Percentiles rank a stretch among this genome's conserved stretches.
phyloP scores from a whole-genome alignment of 768 basidiomycete species.

The Suillus fuscotomentosus region DNA sequence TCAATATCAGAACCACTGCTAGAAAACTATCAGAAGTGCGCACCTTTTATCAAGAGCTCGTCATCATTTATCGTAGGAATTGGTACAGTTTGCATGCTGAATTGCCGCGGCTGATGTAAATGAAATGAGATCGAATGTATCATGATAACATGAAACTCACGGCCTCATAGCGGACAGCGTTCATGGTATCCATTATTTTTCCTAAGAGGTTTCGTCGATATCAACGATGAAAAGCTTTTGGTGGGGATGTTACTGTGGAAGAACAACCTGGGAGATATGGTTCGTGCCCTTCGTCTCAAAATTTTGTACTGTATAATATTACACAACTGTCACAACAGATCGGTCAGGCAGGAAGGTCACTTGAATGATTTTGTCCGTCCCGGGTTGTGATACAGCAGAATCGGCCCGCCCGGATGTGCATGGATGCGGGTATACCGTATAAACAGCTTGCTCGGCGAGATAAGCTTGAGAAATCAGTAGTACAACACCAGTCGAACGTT shows the following conservation, averaged over 20 bases:
- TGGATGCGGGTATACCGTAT: not conserved
- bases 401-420: not conserved
- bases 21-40: constrained; percentile 12
- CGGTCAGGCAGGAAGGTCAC: constrained; percentile 2
- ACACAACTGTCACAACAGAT: not conserved
- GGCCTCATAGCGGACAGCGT: constrained; percentile 48
- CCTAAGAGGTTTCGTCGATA: not conserved
- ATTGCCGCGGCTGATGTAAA: constrained; percentile 41
- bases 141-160: constrained; percentile 22
- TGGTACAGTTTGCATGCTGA: constrained; percentile 50
- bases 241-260: not conserved
- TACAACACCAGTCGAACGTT: not conserved
- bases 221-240: not conserved
- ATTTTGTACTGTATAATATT: not conserved
- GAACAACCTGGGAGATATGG: constrained; percentile 15
- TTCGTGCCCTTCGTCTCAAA: not conserved
- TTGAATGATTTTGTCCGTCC: not conserved
- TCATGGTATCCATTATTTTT: constrained; percentile 31
- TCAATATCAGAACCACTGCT: not conserved
- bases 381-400: not conserved
- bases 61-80: constrained; percentile 53
- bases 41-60: constrained; percentile 61
- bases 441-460: not conserved
- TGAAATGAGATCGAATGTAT: not conserved
- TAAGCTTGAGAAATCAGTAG: not conserved